A percentile compares a stretch with the other conserved stretches of the same genome.
phyloP scores from a whole-genome alignment of 805 yeast species.

The Saturnispora diversa region DNA sequence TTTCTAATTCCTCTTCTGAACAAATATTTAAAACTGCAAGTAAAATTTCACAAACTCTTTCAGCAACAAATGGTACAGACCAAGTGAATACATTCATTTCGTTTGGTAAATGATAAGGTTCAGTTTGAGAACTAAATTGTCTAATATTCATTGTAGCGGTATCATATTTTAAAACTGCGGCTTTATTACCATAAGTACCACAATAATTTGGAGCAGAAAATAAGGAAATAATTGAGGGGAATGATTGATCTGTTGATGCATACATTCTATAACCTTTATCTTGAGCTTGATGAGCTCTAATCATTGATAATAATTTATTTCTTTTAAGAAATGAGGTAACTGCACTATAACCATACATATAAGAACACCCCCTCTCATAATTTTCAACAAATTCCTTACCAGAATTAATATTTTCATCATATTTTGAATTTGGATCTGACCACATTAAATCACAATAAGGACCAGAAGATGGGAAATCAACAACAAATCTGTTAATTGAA shows the following conservation, averaged over 20 bases:
- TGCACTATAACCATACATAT: conserved; percentile 78
- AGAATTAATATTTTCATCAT: conserved; percentile 41
- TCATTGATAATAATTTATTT: conserved; percentile 73
- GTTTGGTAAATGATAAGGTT: conserved; percentile 95
- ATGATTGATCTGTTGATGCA: conserved; percentile 76
- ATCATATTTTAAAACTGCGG: conserved; percentile 89
- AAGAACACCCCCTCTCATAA: conserved; percentile 83
- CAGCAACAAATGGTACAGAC: conserved; percentile 97
- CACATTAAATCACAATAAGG: conserved; percentile 90
- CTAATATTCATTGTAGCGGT: conserved; percentile 90
- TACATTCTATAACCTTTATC: conserved; percentile 97
- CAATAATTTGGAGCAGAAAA: conserved; percentile 94
- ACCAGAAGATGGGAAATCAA: conserved; percentile 84
- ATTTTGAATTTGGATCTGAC: conserved; percentile 93
- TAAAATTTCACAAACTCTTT: conserved; percentile 89
- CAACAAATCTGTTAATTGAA: conserved; percentile 69
- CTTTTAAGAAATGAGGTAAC: conserved; percentile 69
- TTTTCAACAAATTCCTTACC: conserved; percentile 49
- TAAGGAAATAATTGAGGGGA: conserved; percentile 83
- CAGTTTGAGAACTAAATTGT: conserved; percentile 87
- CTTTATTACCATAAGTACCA: conserved; percentile 88
- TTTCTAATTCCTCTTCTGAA: conserved; percentile 88
- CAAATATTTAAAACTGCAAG: conserved; percentile 86
- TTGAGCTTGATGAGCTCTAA: conserved; percentile 96
- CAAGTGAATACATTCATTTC: conserved; percentile 96